Percentiles rank a stretch among this genome's conserved stretches.
Evolutionary conservation across 805 yeast genomes (phyloP).

Genomic region (Yueomyces sp.): DNA sequence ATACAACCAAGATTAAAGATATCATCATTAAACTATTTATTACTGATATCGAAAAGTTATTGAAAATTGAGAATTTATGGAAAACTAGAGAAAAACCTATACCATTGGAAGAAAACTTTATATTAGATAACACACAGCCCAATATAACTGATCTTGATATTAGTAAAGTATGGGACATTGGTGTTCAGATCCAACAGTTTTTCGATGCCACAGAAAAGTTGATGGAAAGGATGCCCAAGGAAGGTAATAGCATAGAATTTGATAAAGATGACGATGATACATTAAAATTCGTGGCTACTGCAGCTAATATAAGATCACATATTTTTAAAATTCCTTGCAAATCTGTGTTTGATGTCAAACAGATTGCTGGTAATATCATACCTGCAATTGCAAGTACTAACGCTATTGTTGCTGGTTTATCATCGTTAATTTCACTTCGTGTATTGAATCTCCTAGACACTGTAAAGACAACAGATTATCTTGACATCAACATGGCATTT

Average conservation of each 20-base stretch:
- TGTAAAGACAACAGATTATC: slow-evolving; percentile 24
- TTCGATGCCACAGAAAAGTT: slow-evolving; percentile 34
- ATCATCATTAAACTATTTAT: slow-evolving; percentile 51
- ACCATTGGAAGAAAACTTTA: slow-evolving; percentile 33
- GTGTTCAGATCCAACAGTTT: slow-evolving; percentile 58
- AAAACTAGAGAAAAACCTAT: slow-evolving; percentile 53
- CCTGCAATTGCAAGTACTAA: slow-evolving; percentile 98
- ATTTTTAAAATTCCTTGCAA: slow-evolving; percentile 59
- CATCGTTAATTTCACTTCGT: slow-evolving; percentile 60
- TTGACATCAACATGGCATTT: slow-evolving; percentile 32
- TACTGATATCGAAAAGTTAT: slow-evolving; percentile 66
- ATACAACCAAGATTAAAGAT: slow-evolving; percentile 22
- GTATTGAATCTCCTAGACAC: slow-evolving; percentile 27
- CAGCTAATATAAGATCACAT: slow-evolving; percentile 64
- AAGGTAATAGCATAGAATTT: slow-evolving; percentile 34
- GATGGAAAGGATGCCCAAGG: slow-evolving; percentile 30
- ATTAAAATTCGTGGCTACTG: slow-evolving; percentile 71
- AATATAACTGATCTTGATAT: slow-evolving; percentile 6
- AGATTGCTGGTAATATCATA: slow-evolving; percentile 93
- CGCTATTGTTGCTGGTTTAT: slow-evolving; percentile 86
- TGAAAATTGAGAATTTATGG: slow-evolving; percentile 67
- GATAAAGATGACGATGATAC: slow-evolving; percentile 96
- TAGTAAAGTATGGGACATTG: slow-evolving; percentile 27
- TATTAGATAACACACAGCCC: slow-evolving; percentile 2
- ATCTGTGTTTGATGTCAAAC: slow-evolving; percentile 78